Evolutionary conservation across 139 green algal genomes (phyloP).

Genomic region (Tetradesmus lagerheimii): DNA sequence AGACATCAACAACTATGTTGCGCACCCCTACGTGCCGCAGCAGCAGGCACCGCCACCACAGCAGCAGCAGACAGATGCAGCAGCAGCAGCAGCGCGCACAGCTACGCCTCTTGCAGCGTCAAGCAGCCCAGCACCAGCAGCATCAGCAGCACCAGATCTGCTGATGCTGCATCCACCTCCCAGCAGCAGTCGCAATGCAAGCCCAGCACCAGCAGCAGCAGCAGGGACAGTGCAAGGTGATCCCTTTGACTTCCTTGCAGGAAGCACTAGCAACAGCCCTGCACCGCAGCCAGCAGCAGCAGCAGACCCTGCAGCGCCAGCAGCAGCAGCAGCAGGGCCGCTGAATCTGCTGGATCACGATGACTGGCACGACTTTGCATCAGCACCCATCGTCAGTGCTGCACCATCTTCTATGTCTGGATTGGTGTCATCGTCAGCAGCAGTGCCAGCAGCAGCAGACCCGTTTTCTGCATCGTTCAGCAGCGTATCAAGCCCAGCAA

Average conservation of each 20-base stretch:
- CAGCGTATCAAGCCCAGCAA: background rate
- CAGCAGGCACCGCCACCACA: background rate
- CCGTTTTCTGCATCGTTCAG: slow-evolving; percentile 5
- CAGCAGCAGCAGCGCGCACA: background rate
- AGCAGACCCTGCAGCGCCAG: background rate
- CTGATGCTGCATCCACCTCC: slow-evolving; percentile 10
- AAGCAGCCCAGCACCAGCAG: background rate
- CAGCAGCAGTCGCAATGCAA: background rate
- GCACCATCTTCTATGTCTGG: background rate
- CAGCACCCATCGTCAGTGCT: slow-evolving; percentile 4
- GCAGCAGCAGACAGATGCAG: background rate
- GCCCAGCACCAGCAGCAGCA: slow-evolving; percentile 13
- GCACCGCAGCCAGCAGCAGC: slow-evolving; percentile 18
- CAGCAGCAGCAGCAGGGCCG: background rate
- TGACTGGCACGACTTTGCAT: slow-evolving; percentile 46
- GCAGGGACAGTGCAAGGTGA: slow-evolving; percentile 13
- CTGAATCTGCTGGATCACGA: slow-evolving; percentile 34
- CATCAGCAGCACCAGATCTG: slow-evolving; percentile 20
- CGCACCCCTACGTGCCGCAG: slow-evolving; percentile 72
- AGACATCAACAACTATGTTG: slow-evolving; percentile 84
- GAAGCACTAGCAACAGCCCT: slow-evolving; percentile 36
- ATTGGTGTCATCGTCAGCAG: background rate
- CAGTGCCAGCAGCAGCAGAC: background rate
- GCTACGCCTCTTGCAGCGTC: background rate
- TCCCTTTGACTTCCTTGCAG: slow-evolving; percentile 44